Base-by-base conservation (phyloP, 805 yeast genomes). In the Schwanniomyces occidentalis region DNA sequence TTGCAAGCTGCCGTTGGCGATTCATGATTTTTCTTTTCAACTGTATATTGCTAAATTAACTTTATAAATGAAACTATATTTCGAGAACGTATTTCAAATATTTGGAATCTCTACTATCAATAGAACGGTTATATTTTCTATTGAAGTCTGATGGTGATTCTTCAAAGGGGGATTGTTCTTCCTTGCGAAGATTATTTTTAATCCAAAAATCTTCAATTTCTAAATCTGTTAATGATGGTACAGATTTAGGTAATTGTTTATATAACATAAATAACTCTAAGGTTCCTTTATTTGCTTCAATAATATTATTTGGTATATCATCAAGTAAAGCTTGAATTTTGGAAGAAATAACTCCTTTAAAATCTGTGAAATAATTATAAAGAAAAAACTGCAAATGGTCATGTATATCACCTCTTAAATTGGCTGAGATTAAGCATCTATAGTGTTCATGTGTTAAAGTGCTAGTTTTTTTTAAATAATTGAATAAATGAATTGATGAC, bases 1-100 rank as follows among this genome's bases (percentile, higher is more conserved):
- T 50, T 65, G 31, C 52, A 51, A 28, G 55, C 51, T 20, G 69
- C 69, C 13, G 54, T 64, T 16, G 46, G 38, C 15, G 45, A 35
- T n/a, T n/a, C n/a, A n/a, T n/a, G n/a, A n/a, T n/a, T n/a, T n/a
- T n/a, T n/a, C n/a, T n/a, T n/a, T n/a, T n/a, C n/a, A n/a, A n/a
- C n/a, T 15, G n/a, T n/a, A n/a, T n/a, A n/a, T n/a, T 8, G 30
- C 17, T 4, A 17, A 27, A n/a, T 7, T 17, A 27, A n/a, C n/a
- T n/a, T 5, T 32, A 33, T 26, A 22, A 26, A 7, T 24, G 14
- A 3, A 7, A 8, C 14, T 25, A 16, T 32, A 27, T n/a, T n/a
- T 29, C 35, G 30, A 48, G 33, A 24, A 49, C 33, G 39, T 43
- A 43, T 24, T 34, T 41, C 10, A 61, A 31, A 40, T 50, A 49